Conservation (phyloP, 371 early-diverging fungal genomes). For the Mucor ambiguus region DNA sequence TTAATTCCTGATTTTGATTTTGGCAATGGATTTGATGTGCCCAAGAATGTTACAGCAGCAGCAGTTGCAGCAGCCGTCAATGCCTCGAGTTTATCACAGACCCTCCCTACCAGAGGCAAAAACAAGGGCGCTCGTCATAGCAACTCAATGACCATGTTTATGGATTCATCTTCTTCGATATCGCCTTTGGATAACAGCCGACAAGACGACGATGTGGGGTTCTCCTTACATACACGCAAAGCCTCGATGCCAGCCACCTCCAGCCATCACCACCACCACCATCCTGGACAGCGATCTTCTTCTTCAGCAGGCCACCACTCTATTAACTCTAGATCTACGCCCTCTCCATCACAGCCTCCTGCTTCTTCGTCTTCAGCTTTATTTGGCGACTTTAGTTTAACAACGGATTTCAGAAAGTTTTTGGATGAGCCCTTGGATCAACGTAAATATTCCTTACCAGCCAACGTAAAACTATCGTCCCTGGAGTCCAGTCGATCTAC, state of each 20-base stretch:
- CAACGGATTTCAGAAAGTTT: constrained; percentile 42
- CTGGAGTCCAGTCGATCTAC: constrained; percentile 15
- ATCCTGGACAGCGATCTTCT: constrained; percentile 4
- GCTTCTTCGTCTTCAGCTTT: constrained; percentile 27
- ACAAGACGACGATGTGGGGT: constrained; percentile 7
- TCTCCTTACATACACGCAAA: constrained; percentile 23
- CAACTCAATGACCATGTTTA: constrained; percentile 19
- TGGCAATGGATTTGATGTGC: constrained; percentile 51
- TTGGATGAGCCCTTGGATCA: constrained; percentile 31
- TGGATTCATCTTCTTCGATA: neutral
- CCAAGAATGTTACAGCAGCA: constrained; percentile 24
- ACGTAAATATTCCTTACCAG: constrained; percentile 38
- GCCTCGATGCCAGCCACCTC: constrained; percentile 20
- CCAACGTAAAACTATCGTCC: constrained; percentile 10
- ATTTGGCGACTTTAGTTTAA: constrained; percentile 49
- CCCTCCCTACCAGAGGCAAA: constrained; percentile 10
- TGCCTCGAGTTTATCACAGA: constrained; percentile 12
- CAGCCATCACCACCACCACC: neutral
- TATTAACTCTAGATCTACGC: neutral
- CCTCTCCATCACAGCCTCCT: neutral
- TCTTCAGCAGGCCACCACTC: constrained; percentile 13
- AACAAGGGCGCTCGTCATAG: constrained; percentile 8
- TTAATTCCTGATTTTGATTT: constrained; percentile 53
- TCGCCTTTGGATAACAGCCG: neutral
- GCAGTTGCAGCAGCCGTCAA: constrained; percentile 24